Evolutionary conservation across 805 yeast genomes (phyloP), one percentile per base, ranked within the genome.

Genomic region (Cyberlindnera petersonii): DNA sequence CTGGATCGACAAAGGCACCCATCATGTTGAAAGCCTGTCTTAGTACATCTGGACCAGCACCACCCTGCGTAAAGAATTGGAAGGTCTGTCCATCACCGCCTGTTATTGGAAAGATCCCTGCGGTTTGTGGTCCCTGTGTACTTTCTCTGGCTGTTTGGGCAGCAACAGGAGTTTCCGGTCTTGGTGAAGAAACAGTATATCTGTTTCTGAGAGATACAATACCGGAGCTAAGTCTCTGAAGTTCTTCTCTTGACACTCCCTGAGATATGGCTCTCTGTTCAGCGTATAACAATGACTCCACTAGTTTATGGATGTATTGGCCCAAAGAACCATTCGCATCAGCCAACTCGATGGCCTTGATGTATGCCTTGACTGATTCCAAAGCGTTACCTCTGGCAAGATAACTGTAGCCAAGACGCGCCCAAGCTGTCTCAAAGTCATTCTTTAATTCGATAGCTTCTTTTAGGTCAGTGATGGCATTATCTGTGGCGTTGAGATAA

Each of bases 381-480:
- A 58, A 43, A 0, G 68, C 59, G 34, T 65, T 53, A 4, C 72
- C 72, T 40, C 59, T 51, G 33, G 60, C 57, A 14, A 69, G 39
- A 22, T 53, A 52, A 36, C 61, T 43, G 40, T 60, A 69, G 3
- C 58, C 74, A 6, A 66, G 42, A 36, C 72, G 54, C 17, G 68
- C 56, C 49, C 64, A 57, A 13, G 68, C 65, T n/a, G 68, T 64
- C 22, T 67, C 58, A 44, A 59, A 65, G 6, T 52, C 55, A 0
- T 67, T 63, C 17, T 59, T 55, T 1, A 65, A 30, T 10, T 50
- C 51, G 6, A 60, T 40, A 5, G 72, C 61, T 20, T 47, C 59
- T 17, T 43, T 22, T 22, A 66, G 45, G 45, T 69, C 74, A 6
- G 42, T 46, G 22, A 61, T 59, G 1, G 73, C 70, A 26, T 58